Base-by-base conservation (phyloP, 768 basidiomycete genomes). In the Xerocomus brunneocitrinus region DNA sequence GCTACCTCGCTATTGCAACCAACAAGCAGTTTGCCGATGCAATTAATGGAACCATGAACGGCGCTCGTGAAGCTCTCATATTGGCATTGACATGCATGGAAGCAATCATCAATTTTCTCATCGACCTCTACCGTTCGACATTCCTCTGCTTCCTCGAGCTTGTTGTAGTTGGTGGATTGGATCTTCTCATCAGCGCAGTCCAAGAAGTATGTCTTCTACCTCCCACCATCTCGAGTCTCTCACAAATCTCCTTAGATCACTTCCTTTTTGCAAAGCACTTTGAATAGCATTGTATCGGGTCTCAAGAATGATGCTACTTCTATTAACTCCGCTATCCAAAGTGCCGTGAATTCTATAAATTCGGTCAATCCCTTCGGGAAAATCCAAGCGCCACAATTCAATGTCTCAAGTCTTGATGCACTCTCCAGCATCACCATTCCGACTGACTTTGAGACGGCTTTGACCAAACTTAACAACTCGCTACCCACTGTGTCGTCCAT, bases 141-240 rank as follows among this genome's bases (percentile, higher is more conserved):
- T 85, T 95, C 63, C 78, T 99, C 49, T 99, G 95, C 69, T 93
- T 97, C 60, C 73, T 97, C 58, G 93, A 98, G 69, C 78, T 98
- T 41, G 84, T 90, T 24, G 83, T 99, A 9, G 79, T 84, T 28
- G 93, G 93, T 16, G 86, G 80, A 6, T 75, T 99, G 48, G 78
- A 82, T 25, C 73, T 98, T 50, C 73, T 97, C 43, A 91, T 97
- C 47, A 77, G 74, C 45, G 92, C 91, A 6, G 90, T 93, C 0
- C 75, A 91, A 58, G 88, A 88, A 74, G 95, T 94, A 59, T 56
- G 83, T 69, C 12, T 19, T 50, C 22, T 24, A 34, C 14, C 9
- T 42, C 16, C 44, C 48, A 32, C 5, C 34, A n/a, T 28, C 14
- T 8, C 13, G 38, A 35, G 30, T 55, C 51, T 44, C 48, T 64